These are phyloP conservation scores for Fragilariopsis cylindrus DNA, from an alignment of 108 stramenopile species.

Conservation along the genomic window DNA sequence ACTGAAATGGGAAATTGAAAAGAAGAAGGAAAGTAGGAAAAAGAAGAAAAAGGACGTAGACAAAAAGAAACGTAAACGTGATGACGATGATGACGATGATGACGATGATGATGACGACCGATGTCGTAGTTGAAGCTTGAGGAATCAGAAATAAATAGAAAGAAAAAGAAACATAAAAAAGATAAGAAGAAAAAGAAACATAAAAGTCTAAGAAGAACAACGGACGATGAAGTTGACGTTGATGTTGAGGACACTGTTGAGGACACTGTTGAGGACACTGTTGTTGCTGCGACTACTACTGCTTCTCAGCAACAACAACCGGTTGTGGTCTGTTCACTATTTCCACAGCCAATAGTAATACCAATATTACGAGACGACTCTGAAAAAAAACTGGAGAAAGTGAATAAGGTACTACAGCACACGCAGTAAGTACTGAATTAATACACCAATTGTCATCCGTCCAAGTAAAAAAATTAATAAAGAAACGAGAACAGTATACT, in stretches of 20 bases:
- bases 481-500: slow-evolving; percentile 17
- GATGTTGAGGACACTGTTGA: background rate
- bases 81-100: background rate
- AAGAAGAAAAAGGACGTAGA: slow-evolving; percentile 6
- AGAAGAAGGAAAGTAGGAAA: slow-evolving; percentile 10
- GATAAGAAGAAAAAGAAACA: slow-evolving; percentile 24
- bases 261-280: too few species aligned
- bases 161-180: slow-evolving; percentile 5
- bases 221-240: background rate
- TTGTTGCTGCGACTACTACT: background rate
- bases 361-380: background rate
- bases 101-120: background rate
- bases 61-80: slow-evolving; percentile 5
- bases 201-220: background rate
- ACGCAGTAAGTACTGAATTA: background rate
- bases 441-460: background rate
- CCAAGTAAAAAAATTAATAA: slow-evolving; percentile 15
- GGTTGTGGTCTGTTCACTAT: background rate
- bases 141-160: slow-evolving; percentile 15
- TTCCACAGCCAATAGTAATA: background rate
- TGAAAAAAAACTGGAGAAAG: slow-evolving; percentile 19
- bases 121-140: background rate
- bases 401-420: slow-evolving; percentile 1
- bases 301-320: background rate
- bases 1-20: background rate